These are phyloP conservation scores for Luzula sylvatica DNA, from an alignment of 176 grass and related monocot genomes.

Conservation along the genomic window DNA sequence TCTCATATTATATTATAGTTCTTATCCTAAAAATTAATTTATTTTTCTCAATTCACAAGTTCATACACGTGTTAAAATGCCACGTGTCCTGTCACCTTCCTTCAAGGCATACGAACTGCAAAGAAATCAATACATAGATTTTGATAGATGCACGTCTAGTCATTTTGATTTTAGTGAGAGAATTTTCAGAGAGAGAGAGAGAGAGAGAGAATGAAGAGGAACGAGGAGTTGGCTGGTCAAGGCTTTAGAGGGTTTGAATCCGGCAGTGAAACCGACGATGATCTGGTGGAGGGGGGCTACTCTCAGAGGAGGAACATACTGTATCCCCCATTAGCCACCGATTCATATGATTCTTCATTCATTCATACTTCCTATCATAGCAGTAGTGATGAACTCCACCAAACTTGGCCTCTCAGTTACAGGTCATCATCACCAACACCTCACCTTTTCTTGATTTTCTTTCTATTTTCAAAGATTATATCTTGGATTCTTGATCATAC, in stretches of 20 bases:
- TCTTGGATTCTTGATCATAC: background rate
- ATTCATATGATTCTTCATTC: background rate
- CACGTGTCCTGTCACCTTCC: no score
- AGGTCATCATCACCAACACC: conserved; percentile 32
- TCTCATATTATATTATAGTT: no score
- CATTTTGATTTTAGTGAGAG: background rate
- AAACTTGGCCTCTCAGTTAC: conserved; percentile 59
- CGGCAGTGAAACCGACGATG: background rate
- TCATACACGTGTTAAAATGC: no score
- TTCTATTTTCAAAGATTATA: background rate
- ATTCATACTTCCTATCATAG: background rate
- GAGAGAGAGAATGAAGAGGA: background rate
- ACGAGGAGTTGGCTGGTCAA: background rate
- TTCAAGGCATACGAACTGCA: no score
- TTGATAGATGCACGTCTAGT: background rate
- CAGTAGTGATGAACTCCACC: background rate
- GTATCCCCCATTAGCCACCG: conserved; percentile 1
- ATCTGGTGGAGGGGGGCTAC: no score
- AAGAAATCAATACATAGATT: no score
- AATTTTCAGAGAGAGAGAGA: background rate
- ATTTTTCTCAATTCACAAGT: no score
- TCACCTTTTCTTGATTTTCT: background rate
- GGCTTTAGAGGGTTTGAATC: background rate
- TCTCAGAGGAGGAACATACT: background rate
- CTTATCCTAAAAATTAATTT: no score